Evolutionary conservation across 257 asterid genomes (phyloP), one percentile per base, ranked within the genome.

Genomic region (Solanum lycopersicoides): DNA sequence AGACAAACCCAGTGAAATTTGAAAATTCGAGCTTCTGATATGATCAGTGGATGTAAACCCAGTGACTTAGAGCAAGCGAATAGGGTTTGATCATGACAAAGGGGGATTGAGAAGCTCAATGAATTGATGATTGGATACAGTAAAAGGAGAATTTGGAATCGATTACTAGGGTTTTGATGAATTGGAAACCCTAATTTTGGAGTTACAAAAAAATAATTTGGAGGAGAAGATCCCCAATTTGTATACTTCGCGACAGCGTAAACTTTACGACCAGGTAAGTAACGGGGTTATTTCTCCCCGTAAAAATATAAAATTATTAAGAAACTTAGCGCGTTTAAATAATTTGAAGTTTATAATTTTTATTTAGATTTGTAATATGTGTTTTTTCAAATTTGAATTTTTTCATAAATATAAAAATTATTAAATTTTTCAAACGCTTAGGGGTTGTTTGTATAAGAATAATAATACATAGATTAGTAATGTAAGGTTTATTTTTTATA

Each of bases 101-200:
- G n/a, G 12, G n/a, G 2, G 18, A 20, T 21, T 74, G 30, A 37
- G 32, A 79, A 79, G 84, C 41, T 45, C 41, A 79, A 45, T 79
- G 41, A 79, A 45, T 47, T 45, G 7, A 35, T 35, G 50, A 34
- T 68, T 35, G 53, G 23, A 35, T 30, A 34, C 77, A 4, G 21
- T 6, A n/a, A 85, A 85, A 21, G 39, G 7, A 25, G 82, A 87
- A 53, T 32, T 21, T 47, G 32, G n/a, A 23, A 30, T 47, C 42
- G 18, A 39, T 66, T n/a, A 59, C 85, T 74, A 87, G 92, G 92
- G 91, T 85, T 89, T 85, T 35, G 80, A 86, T 39, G 5, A 50
- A 86, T 89, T 37, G 41, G 63, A 87, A 91, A 87, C 90, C 92
- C 93, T 91, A 92, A 88, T 86, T 47, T 83, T 83, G 82, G 86